Conservation (phyloP, 1,284 basidiomycete genomes). For the Athelia sp. region DNA sequence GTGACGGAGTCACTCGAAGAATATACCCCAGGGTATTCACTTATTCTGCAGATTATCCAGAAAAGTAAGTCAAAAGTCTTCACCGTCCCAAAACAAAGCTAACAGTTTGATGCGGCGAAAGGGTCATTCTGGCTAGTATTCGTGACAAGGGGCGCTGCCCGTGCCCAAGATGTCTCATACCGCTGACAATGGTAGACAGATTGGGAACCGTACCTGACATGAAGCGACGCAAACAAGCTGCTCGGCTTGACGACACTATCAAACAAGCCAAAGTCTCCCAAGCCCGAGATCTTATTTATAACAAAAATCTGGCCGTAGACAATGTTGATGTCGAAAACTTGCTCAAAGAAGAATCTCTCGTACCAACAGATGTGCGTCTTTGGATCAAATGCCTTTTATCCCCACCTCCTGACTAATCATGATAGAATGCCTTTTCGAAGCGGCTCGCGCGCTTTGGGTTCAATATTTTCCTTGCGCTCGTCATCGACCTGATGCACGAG, state of each 20-base stretch:
- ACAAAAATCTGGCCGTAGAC: neutral
- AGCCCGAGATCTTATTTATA: neutral
- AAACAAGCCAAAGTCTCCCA: neutral
- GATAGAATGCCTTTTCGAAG: slow-evolving; percentile 18
- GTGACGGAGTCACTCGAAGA: slow-evolving; percentile 10
- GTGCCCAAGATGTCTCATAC: slow-evolving; percentile 13
- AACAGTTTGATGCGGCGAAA: neutral
- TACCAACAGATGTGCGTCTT: neutral
- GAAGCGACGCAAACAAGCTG: neutral
- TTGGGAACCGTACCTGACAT: slow-evolving; percentile 4
- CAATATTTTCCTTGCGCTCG: slow-evolving; percentile 14
- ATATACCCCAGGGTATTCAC: slow-evolving; percentile 16
- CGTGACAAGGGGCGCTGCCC: slow-evolving; percentile 11
- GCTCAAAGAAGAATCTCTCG: neutral
- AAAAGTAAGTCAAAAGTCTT: slow-evolving; percentile 8
- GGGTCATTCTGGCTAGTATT: slow-evolving; percentile 10
- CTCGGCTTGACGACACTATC: neutral
- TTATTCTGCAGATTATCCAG: slow-evolving; percentile 13
- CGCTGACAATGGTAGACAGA: slow-evolving; percentile 4
- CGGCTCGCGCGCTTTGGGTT: slow-evolving; percentile 6
- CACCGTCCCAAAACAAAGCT: neutral
- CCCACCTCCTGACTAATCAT: neutral
- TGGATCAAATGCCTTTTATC: neutral
- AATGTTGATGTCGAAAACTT: neutral
- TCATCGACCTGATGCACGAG: slow-evolving; percentile 19